Evolutionary conservation across 1,284 basidiomycete genomes (phyloP).

Genomic region (Trichosporon ovoides): DNA sequence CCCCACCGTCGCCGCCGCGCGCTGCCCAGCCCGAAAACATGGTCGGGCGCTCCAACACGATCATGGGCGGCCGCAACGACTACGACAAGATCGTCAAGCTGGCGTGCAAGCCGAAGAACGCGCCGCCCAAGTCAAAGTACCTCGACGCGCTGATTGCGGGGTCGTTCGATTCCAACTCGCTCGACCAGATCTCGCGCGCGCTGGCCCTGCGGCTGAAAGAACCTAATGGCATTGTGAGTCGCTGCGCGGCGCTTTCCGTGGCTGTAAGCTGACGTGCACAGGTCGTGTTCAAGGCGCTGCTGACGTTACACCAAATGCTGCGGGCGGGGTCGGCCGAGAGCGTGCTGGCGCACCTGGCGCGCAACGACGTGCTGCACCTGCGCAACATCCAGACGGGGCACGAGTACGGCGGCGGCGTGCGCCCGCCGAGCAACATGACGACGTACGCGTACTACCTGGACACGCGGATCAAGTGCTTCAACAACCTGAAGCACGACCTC

Average conservation of each 20-base stretch:
- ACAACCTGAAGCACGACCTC: constrained; percentile 87
- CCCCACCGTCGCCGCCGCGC: background rate
- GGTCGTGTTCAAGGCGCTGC: constrained; percentile 94
- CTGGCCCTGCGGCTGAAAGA: constrained; percentile 78
- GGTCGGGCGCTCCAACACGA: background rate
- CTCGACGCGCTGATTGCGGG: constrained; percentile 80
- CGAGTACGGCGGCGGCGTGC: constrained; percentile 22
- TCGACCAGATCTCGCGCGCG: constrained; percentile 86
- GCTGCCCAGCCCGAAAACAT: background rate
- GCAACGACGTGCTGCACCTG: constrained; percentile 70
- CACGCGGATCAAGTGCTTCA: constrained; percentile 78
- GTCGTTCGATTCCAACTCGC: constrained; percentile 86
- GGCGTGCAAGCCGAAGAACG: constrained; percentile 90
- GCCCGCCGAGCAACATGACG: constrained; percentile 76
- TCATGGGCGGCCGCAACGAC: constrained; percentile 17
- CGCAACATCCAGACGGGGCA: constrained; percentile 66
- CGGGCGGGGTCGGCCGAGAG: constrained; percentile 89
- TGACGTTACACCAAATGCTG: constrained; percentile 91
- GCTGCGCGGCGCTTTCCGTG: background rate
- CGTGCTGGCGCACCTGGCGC: constrained; percentile 73
- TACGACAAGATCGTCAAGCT: constrained; percentile 61
- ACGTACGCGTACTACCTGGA: constrained; percentile 88
- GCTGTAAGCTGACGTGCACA: constrained; percentile 44
- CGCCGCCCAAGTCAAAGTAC: constrained; percentile 80
- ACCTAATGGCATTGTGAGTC: constrained; percentile 76